phyloP scores from a whole-genome alignment of 345 rosid species.

The Populus deltoides region DNA sequence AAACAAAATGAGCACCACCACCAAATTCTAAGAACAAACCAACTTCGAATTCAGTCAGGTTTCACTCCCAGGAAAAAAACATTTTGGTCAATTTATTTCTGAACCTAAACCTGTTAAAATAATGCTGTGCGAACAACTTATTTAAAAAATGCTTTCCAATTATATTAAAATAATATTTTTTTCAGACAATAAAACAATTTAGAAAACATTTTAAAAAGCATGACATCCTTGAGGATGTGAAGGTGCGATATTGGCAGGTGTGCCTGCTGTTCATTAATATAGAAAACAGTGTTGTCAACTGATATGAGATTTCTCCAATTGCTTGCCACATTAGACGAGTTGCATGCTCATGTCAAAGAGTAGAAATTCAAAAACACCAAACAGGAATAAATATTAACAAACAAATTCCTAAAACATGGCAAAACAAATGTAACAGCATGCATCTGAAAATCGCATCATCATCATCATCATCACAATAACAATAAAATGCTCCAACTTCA shows the following conservation, averaged over 20 bases:
- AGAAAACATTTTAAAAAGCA: no score
- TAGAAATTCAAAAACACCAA: neutral
- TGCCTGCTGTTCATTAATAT: neutral
- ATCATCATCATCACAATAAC: neutral
- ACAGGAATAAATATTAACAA: neutral
- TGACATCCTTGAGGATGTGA: neutral
- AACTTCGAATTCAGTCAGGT: neutral
- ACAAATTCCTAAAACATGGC: neutral
- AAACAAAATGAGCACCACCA: no score
- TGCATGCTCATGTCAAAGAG: neutral
- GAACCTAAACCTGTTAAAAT: neutral
- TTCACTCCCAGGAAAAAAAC: neutral
- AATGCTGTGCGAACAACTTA: no score
- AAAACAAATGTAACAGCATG: neutral
- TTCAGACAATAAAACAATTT: no score
- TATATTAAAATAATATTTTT: no score
- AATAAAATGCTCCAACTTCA: neutral
- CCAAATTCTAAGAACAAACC: no score
- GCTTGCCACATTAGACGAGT: neutral
- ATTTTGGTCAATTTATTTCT: no score
- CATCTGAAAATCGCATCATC: neutral
- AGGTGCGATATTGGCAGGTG: neutral
- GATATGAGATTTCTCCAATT: neutral
- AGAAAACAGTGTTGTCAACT: neutral
- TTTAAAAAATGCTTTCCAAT: no score